A percentile compares a stretch with the other conserved stretches of the same genome.
Conservation (phyloP, 495 filamentous ascomycete species). For the Penicillium bialowiezense region DNA sequence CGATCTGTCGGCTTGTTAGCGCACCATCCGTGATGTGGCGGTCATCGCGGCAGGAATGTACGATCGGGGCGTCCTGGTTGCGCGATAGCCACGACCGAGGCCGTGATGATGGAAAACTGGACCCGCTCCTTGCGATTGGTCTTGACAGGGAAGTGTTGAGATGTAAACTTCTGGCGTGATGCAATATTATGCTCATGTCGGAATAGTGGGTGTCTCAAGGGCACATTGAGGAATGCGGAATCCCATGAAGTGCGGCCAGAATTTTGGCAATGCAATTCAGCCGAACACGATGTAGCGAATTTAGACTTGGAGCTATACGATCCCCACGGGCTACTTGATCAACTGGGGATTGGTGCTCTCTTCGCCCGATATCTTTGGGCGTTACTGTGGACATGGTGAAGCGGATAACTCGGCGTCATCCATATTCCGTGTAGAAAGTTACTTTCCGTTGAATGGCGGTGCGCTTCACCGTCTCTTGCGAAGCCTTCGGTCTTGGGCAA, state of each 20-base stretch:
- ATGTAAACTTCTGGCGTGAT: not conserved
- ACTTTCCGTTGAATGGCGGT: constrained; percentile 6
- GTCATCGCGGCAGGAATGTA: constrained; percentile 1
- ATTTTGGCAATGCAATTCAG: not conserved
- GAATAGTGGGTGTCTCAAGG: constrained; percentile 1
- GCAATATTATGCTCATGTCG: constrained; percentile 2
- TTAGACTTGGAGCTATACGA: not conserved
- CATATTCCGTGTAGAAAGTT: not conserved
- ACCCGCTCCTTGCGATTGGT: not conserved
- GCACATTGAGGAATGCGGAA: not conserved
- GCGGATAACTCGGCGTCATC: not conserved
- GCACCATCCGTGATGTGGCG: constrained; percentile 1
- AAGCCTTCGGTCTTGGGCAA: constrained; percentile 9
- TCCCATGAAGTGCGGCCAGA: not conserved
- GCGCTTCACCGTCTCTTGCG: constrained; percentile 29
- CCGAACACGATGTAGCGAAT: not conserved
- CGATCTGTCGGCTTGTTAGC: not conserved
- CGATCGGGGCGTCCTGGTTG: not conserved
- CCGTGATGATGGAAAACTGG: not conserved
- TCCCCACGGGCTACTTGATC: not conserved
- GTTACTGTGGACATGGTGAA: not conserved
- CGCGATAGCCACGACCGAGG: not conserved
- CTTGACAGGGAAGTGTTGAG: not conserved
- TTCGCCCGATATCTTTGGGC: not conserved
- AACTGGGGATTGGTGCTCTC: not conserved